Evolutionary conservation across 2,329 filamentous ascomycete species (phyloP).

Genomic region (Emmonsiellopsis sp.): DNA sequence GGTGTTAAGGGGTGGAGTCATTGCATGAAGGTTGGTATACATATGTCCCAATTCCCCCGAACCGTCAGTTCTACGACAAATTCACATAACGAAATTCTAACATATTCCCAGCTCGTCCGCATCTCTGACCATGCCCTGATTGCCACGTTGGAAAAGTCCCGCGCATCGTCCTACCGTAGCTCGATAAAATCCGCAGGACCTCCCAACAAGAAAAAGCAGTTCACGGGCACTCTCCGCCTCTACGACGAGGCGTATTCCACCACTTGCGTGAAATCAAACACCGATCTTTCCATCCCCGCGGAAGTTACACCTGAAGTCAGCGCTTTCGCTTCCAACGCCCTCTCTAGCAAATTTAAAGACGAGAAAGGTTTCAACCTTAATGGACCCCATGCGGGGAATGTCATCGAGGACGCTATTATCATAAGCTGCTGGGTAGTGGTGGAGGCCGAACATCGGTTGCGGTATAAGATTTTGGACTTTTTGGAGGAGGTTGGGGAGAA

Average conservation of each 20-base stretch:
- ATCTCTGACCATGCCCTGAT: conserved; percentile 1
- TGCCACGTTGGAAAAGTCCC: conserved; percentile 1
- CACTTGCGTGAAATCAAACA: no score
- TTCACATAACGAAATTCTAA: background rate
- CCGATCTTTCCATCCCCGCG: background rate
- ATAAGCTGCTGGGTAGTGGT: conserved; percentile 3
- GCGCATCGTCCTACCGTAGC: background rate
- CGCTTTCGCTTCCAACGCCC: background rate
- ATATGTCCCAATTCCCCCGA: no score
- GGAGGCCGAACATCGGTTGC: conserved; percentile 1
- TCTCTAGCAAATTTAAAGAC: background rate
- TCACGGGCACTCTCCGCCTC: background rate
- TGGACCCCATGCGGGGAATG: conserved; percentile 1
- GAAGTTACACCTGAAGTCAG: background rate
- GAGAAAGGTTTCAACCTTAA: background rate
- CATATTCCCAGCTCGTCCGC: background rate
- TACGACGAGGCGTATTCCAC: background rate
- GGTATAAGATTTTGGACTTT: conserved; percentile 4
- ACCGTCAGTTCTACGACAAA: no score
- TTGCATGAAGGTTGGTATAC: background rate
- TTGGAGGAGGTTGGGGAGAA: conserved; percentile 3
- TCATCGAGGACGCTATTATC: conserved; percentile 4
- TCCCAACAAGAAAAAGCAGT: conserved; percentile 3
- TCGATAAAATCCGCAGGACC: conserved; percentile 4
- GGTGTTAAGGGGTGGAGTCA: conserved; percentile 1